A percentile compares a stretch with the other conserved stretches of the same genome.
These are phyloP conservation scores for Pugionium dolabratum DNA, from an alignment of 345 rosid species.

Conservation along the genomic window DNA sequence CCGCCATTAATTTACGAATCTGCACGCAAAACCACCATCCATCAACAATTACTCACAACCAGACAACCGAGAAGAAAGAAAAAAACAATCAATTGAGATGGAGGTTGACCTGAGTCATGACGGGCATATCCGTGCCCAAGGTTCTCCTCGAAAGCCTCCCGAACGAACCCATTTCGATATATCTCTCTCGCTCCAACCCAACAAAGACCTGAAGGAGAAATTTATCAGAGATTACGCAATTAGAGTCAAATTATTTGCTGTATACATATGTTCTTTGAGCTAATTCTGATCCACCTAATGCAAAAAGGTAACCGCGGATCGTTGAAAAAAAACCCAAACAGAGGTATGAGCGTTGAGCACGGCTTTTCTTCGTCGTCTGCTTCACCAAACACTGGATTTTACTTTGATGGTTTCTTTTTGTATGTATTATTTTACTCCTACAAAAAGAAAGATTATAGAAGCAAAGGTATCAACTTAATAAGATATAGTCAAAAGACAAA, in stretches of 20 bases:
- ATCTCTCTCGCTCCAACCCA: neutral
- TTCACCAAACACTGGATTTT: slow-evolving; percentile 26
- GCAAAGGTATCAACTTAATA: neutral
- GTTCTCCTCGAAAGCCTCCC: slow-evolving; percentile 83
- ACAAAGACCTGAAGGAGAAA: neutral
- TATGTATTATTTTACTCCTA: neutral
- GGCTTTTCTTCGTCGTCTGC: slow-evolving; percentile 11
- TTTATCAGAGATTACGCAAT: neutral
- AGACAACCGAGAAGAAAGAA: neutral
- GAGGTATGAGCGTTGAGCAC: slow-evolving; percentile 3
- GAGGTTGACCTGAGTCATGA: slow-evolving; percentile 76
- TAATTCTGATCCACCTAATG: neutral
- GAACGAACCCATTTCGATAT: slow-evolving; percentile 70
- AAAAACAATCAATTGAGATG: neutral
- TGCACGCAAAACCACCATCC: slow-evolving; percentile 46
- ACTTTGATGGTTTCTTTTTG: neutral
- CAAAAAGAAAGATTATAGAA: neutral
- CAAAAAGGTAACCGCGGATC: neutral
- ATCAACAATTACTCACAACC: slow-evolving; percentile 23
- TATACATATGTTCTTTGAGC: neutral
- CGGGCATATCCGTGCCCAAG: slow-evolving; percentile 75
- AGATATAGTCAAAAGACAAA: neutral
- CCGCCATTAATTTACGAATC: slow-evolving; percentile 79
- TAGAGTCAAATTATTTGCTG: neutral
- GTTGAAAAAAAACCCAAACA: neutral